Evolutionary conservation across 768 basidiomycete genomes (phyloP).

Genomic region (Coprinopsis marcescibilis): DNA sequence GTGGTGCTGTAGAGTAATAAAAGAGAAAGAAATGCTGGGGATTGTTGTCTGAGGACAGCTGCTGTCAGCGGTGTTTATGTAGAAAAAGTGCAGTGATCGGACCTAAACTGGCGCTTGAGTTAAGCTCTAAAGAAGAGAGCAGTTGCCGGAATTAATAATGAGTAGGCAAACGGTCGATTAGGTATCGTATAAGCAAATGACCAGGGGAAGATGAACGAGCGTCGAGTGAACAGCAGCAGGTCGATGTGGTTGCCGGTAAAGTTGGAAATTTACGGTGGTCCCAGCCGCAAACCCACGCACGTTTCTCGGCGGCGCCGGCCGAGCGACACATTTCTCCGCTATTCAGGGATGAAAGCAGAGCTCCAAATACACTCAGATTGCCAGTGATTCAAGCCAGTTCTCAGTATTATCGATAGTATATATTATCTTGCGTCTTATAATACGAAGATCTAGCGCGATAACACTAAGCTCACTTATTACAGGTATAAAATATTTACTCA

Average conservation of each 20-base stretch:
- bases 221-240: slow-evolving; percentile 23
- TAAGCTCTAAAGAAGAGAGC: neutral
- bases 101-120: slow-evolving; percentile 20
- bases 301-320: slow-evolving; percentile 39
- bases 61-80: slow-evolving; percentile 15
- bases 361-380: too few species aligned
- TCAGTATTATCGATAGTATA: neutral
- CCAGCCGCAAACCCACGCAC: slow-evolving; percentile 41
- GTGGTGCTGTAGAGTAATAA: neutral
- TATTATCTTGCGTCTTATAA: neutral
- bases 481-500: slow-evolving; percentile 9
- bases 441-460: too few species aligned
- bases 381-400: too few species aligned
- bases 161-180: slow-evolving; percentile 12
- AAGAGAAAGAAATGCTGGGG: neutral
- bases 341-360: too few species aligned
- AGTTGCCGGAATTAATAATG: slow-evolving; percentile 14
- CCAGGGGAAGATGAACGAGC: slow-evolving; percentile 12
- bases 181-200: slow-evolving; percentile 8
- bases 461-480: too few species aligned
- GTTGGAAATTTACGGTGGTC: slow-evolving; percentile 30
- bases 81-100: slow-evolving; percentile 19
- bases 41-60: slow-evolving; percentile 3
- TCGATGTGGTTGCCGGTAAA: slow-evolving; percentile 5
- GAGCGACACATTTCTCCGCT: slow-evolving; percentile 9